Evolutionary conservation across 352 stramenopile genomes (phyloP).

Genomic region (Phytophthora syringae): DNA sequence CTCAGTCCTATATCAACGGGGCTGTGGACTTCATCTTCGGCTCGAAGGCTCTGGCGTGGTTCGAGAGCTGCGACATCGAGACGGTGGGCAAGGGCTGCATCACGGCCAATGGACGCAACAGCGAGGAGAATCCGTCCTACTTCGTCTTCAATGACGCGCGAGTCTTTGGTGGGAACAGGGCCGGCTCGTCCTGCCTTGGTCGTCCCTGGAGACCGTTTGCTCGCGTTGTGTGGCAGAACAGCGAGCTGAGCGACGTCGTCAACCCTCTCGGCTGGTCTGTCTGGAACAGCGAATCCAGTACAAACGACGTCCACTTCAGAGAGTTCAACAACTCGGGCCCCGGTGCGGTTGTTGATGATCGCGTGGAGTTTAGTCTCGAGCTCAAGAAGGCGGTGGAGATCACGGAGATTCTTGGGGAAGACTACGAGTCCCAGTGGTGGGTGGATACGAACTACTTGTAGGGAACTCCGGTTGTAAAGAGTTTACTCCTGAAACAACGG

Average conservation of each 20-base stretch:
- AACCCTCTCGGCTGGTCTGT: conserved; percentile 15
- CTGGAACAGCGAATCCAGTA: conserved; percentile 11
- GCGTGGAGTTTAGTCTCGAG: conserved; percentile 10
- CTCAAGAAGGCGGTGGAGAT: not conserved
- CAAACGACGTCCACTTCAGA: conserved; percentile 16
- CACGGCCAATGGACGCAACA: conserved; percentile 20
- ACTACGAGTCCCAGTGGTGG: conserved; percentile 11
- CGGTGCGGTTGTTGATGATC: conserved; percentile 15
- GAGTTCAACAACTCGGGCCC: conserved; percentile 28
- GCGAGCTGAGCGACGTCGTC: conserved; percentile 21
- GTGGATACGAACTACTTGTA: conserved; percentile 6
- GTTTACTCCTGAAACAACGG: no score
- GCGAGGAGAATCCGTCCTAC: conserved; percentile 16
- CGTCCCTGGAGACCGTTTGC: conserved; percentile 24
- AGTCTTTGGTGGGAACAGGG: conserved; percentile 11
- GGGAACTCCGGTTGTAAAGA: no score
- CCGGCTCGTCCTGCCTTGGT: conserved; percentile 15
- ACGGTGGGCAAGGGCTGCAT: conserved; percentile 21
- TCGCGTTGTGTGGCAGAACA: no score
- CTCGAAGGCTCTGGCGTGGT: conserved; percentile 17
- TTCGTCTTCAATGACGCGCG: conserved; percentile 26
- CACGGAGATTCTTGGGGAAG: conserved; percentile 13
- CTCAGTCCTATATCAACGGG: no score
- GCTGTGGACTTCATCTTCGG: conserved; percentile 30
- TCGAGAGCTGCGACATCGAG: conserved; percentile 26